Evolutionary conservation across 2,329 filamentous ascomycete genomes (phyloP).

Genomic region (Chaetomium sp.): DNA sequence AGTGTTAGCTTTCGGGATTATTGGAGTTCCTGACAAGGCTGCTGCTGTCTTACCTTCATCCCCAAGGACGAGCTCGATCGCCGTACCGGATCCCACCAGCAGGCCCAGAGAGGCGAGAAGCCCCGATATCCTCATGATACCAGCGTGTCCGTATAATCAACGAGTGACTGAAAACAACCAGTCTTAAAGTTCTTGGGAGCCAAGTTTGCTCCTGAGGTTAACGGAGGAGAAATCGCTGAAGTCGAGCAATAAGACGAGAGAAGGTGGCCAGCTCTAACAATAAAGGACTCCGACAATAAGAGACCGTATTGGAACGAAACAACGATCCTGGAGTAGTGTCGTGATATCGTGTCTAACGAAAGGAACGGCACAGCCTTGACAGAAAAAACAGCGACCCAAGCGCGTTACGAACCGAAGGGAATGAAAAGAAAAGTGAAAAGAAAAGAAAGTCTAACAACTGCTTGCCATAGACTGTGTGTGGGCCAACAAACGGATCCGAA

Average conservation of each 20-base stretch:
- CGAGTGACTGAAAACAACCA: conserved; percentile 1
- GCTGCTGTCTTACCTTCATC: conserved; percentile 30
- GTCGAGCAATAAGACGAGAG: background rate
- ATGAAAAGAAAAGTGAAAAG: conserved; percentile 11
- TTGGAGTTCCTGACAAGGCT: background rate
- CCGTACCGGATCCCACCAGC: conserved; percentile 16
- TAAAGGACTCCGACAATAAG: background rate
- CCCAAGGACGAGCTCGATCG: conserved; percentile 32
- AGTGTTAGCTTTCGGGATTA: conserved; percentile 15
- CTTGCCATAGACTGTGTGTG: conserved; percentile 12
- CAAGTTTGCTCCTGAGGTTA: background rate
- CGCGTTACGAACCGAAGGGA: conserved; percentile 21
- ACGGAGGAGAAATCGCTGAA: background rate
- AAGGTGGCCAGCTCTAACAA: background rate
- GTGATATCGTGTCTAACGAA: background rate
- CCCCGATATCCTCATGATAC: conserved; percentile 22
- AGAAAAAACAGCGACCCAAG: conserved; percentile 10
- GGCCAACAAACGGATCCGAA: conserved; percentile 8
- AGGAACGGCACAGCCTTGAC: conserved; percentile 27
- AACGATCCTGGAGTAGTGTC: background rate
- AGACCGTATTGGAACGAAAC: background rate
- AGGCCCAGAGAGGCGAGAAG: conserved; percentile 14
- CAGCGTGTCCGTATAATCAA: background rate
- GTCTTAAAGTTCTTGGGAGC: background rate
- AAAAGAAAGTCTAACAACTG: conserved; percentile 16